These are phyloP conservation scores for Trichoderma semiorbis DNA, from an alignment of 2,329 filamentous ascomycete genomes.

Conservation along the genomic window DNA sequence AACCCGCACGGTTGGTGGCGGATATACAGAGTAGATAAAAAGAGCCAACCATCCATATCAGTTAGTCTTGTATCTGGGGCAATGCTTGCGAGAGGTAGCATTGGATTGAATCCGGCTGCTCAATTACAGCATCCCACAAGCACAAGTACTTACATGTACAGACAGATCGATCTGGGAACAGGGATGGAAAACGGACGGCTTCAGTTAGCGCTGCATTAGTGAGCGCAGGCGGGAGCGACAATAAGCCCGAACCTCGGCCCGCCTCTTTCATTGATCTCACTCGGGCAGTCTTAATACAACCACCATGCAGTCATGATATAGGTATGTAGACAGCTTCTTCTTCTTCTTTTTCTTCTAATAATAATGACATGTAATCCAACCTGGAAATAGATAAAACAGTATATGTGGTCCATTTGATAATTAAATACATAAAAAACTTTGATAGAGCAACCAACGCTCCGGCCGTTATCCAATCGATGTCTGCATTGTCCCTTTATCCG, in stretches of 20 bases:
- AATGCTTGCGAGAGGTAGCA: not conserved
- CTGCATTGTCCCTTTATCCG: constrained; percentile 8
- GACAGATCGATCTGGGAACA: not conserved
- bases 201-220: not conserved
- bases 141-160: not conserved
- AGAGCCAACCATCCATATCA: not conserved
- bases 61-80: not conserved
- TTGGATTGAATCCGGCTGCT: not conserved
- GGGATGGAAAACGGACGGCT: not conserved
- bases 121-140: not conserved
- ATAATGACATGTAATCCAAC: not conserved
- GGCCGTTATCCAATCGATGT: constrained; percentile 10
- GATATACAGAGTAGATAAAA: not conserved
- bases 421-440: constrained; percentile 13
- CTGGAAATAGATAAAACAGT: not conserved
- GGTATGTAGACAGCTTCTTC: not conserved
- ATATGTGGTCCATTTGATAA: constrained; percentile 1
- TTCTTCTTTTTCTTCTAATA: not conserved
- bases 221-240: not conserved
- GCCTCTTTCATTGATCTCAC: not conserved
- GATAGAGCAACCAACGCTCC: constrained; percentile 3
- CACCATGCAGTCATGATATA: not conserved
- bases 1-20: not conserved
- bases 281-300: not conserved
- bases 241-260: constrained; percentile 8